phyloP scores from a whole-genome alignment of 306 rosid species.

The Geum urbanum region DNA sequence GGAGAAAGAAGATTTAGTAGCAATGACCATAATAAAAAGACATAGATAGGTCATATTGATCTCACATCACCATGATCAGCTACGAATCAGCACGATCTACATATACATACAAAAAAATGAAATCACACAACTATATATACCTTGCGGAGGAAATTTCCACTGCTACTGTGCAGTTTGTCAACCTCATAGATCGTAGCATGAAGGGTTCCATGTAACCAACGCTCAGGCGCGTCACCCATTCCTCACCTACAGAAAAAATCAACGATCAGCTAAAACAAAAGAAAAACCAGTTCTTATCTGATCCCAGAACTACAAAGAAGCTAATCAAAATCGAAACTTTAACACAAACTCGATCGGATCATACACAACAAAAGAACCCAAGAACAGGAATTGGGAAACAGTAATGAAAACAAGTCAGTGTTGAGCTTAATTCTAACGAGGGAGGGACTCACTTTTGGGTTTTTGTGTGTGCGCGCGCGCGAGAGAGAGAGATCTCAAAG shows the following conservation, averaged over 20 bases:
- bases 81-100: conserved; percentile 1
- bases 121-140: conserved; percentile 30
- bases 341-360: conserved; percentile 3
- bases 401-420: background rate
- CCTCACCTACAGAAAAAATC: conserved; percentile 45
- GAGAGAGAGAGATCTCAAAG: conserved; percentile 24
- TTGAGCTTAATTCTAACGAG: background rate
- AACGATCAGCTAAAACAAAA: conserved; percentile 15
- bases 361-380: background rate
- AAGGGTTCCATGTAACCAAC: conserved; percentile 81
- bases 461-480: background rate
- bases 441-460: conserved; percentile 13
- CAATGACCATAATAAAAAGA: background rate
- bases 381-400: background rate
- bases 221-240: conserved; percentile 50
- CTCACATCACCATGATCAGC: background rate
- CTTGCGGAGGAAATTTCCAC: conserved; percentile 56
- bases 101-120: background rate
- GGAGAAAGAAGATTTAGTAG: background rate
- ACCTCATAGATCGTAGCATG: conserved; percentile 85
- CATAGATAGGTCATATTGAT: background rate
- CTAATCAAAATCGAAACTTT: background rate
- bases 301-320: conserved; percentile 21
- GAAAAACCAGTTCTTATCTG: conserved; percentile 20
- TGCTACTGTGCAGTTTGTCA: conserved; percentile 43